phyloP scores from a whole-genome alignment of 805 yeast species.

The Starmerella stigmatis region DNA sequence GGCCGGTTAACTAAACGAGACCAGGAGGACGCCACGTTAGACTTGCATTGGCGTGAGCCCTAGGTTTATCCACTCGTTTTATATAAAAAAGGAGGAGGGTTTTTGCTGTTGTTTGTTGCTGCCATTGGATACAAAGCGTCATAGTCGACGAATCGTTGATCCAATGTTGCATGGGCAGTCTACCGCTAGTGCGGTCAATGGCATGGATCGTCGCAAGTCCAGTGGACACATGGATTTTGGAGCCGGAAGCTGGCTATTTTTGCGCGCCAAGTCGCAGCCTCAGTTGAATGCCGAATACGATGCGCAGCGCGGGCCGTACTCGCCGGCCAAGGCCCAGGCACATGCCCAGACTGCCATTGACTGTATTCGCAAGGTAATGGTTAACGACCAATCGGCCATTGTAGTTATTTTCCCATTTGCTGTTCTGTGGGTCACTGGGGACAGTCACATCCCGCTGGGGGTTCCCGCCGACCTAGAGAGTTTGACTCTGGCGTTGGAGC shows the following conservation, averaged over 20 bases:
- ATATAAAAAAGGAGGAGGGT: too few species aligned
- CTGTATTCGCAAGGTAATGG: conserved; percentile 12
- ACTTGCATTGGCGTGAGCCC: too few species aligned
- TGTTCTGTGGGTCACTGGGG: conserved; percentile 20
- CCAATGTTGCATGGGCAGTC: conserved; percentile 2
- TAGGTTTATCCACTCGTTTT: too few species aligned
- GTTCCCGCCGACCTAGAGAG: conserved; percentile 10
- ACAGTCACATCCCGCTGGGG: conserved; percentile 14
- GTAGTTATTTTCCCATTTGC: conserved; percentile 17
- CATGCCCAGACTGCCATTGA: conserved; percentile 8
- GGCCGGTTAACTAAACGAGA: too few species aligned
- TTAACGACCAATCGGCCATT: conserved; percentile 17
- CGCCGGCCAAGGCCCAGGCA: conserved; percentile 2
- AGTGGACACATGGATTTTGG: background rate
- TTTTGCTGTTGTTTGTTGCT: too few species aligned
- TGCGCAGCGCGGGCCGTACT: background rate
- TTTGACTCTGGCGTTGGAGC: conserved; percentile 15
- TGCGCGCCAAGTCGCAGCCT: conserved; percentile 3
- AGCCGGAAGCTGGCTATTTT: background rate
- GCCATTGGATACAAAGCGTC: background rate
- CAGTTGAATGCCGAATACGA: background rate
- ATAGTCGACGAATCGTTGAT: background rate
- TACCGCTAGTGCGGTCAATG: background rate
- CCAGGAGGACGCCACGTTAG: too few species aligned
- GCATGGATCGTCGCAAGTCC: background rate